phyloP scores from a whole-genome alignment of 2,329 filamentous ascomycete genomes.

The Exserohilum turcica region DNA sequence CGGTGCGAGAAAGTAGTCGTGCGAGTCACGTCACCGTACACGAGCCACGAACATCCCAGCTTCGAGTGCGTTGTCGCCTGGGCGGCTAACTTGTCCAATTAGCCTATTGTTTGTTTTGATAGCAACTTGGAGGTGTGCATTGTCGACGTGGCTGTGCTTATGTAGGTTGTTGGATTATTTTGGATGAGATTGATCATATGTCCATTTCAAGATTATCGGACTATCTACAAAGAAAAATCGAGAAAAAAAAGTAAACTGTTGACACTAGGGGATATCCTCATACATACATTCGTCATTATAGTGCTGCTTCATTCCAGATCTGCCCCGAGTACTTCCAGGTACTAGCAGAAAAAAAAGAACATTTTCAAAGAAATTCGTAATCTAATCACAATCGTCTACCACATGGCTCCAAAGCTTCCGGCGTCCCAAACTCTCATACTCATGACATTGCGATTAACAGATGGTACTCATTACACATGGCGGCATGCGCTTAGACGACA shows the following conservation, averaged over 20 bases:
- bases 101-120: not conserved
- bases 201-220: slow-evolving; percentile 1
- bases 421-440: slow-evolving; percentile 2
- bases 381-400: slow-evolving; percentile 4
- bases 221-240: slow-evolving; percentile 5
- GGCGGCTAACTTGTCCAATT: not conserved
- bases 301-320: not conserved
- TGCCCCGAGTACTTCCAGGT: slow-evolving; percentile 4
- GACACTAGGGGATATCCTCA: slow-evolving; percentile 8
- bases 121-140: not conserved
- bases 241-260: not conserved
- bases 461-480: not conserved
- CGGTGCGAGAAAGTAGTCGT: not conserved
- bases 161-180: not conserved
- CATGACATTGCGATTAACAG: not conserved
- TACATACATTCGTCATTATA: slow-evolving; percentile 6
- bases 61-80: not conserved
- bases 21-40: slow-evolving; percentile 6
- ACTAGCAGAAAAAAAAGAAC: slow-evolving; percentile 13
- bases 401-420: not conserved
- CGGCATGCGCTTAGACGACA: slow-evolving; percentile 27
- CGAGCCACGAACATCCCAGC: slow-evolving; percentile 4
- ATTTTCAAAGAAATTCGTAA: slow-evolving; percentile 29
- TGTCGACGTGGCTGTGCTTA: not conserved
- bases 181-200: not conserved